Base-by-base conservation (phyloP, 148 eudicot genomes). In the Pharnaceum exiguum region DNA sequence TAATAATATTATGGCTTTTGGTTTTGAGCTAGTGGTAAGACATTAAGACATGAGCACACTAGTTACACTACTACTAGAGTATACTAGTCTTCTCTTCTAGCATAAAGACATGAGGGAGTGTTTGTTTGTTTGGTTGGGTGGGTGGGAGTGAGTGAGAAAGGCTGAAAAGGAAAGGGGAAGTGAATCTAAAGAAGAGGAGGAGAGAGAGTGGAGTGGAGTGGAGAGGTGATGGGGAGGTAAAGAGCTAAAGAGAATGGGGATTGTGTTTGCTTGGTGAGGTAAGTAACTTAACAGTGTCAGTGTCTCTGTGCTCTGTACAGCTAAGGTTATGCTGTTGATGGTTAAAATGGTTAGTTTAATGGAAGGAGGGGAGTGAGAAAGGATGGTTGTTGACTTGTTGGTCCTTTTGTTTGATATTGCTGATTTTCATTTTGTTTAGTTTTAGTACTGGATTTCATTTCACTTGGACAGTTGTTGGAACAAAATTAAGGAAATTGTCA, bases 271-370 rank as follows among this genome's bases (percentile, higher is more conserved):
- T n/a, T n/a, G n/a, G n/a, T n/a, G n/a, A n/a, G n/a, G n/a, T n/a
- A n/a, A n/a, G n/a, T n/a, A n/a, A n/a, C n/a, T n/a, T n/a, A n/a
- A n/a, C n/a, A n/a, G n/a, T n/a, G n/a, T 18, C 22, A 11, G 29
- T 28, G n/a, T 21, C 1, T 50, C 1, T 12, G 7, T 18, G 33
- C 29, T 16, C 50, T 33, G 22, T 62, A 69, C 72, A 68, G 69
- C 69, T 67, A 73, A 68, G 56, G 52, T 42, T 62, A 52, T 67
- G 60, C 60, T 66, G 60, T 21, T 58, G 32, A 13, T n/a, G n/a
- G n/a, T n/a, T n/a, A n/a, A n/a, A n/a, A n/a, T n/a, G n/a, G n/a
- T 29, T 55, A 55, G 36, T 45, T 42, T 7, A 24, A 12, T 12
- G 37, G 27, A 16, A 10, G 46, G 33, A 22, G 56, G 30, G 35